Percentiles rank a stretch among this genome's conserved stretches.
These are phyloP conservation scores for Suhomyces anneliseae DNA, from an alignment of 1,139 yeast genomes.

Conservation along the genomic window DNA sequence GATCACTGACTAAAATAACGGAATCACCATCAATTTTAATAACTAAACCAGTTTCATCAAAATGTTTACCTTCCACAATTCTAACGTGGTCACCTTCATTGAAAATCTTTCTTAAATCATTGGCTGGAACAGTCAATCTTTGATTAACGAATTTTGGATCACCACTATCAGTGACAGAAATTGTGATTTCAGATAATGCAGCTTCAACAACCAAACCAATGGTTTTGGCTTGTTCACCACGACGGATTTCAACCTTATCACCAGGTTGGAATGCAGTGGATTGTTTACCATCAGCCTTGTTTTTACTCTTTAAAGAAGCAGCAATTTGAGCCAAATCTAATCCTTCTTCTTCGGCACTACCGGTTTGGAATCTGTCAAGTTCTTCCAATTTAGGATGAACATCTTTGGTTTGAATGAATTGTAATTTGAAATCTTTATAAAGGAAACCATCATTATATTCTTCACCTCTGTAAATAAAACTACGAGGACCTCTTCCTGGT, in stretches of 20 bases:
- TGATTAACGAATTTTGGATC: slow-evolving; percentile 49
- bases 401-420: slow-evolving; percentile 76
- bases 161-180: slow-evolving; percentile 54
- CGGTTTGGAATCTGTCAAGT: slow-evolving; percentile 76
- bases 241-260: slow-evolving; percentile 85
- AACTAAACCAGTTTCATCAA: slow-evolving; percentile 93
- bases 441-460: slow-evolving; percentile 89
- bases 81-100: slow-evolving; percentile 94
- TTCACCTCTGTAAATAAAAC: slow-evolving; percentile 77
- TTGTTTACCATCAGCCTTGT: slow-evolving; percentile 28
- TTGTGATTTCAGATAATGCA: slow-evolving; percentile 61
- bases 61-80: slow-evolving; percentile 86
- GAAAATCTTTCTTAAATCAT: slow-evolving; percentile 81
- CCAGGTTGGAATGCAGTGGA: slow-evolving; percentile 80
- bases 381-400: slow-evolving; percentile 90
- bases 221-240: slow-evolving; percentile 93
- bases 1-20: slow-evolving; percentile 86
- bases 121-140: slow-evolving; percentile 68
- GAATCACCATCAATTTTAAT: slow-evolving; percentile 79
- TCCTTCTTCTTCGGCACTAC: slow-evolving; percentile 67
- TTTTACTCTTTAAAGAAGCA: slow-evolving; percentile 69
- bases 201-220: slow-evolving; percentile 76
- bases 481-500: slow-evolving; percentile 72
- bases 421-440: slow-evolving; percentile 81
- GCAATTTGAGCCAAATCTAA: slow-evolving; percentile 85